Evolutionary conservation across 1,284 basidiomycete genomes (phyloP).

Genomic region (Puccinia sorghi): DNA sequence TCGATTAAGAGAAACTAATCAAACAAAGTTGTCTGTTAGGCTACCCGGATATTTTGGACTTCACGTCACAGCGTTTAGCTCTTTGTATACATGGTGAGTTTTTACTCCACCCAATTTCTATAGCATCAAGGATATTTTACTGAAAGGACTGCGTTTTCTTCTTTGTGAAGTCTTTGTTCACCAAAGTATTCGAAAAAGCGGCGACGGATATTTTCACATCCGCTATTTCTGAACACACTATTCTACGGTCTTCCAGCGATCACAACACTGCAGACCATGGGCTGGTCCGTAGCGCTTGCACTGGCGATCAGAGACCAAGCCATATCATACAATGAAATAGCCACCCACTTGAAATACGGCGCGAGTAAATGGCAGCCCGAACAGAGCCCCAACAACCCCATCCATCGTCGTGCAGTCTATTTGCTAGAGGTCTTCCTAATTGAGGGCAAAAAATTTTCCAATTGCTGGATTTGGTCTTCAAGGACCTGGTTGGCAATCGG

Average conservation of each 20-base stretch:
- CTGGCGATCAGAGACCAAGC: slow-evolving; percentile 1
- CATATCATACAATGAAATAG: slow-evolving; percentile 17
- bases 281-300: slow-evolving; percentile 28
- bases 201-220: slow-evolving; percentile 21
- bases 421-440: neutral
- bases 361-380: slow-evolving; percentile 15
- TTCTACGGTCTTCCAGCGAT: slow-evolving; percentile 36
- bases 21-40: slow-evolving; percentile 6
- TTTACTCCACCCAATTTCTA: neutral
- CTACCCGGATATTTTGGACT: slow-evolving; percentile 49
- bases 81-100: slow-evolving; percentile 49
- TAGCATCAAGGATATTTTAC: neutral
- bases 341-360: slow-evolving; percentile 1
- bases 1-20: neutral
- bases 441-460: slow-evolving; percentile 19
- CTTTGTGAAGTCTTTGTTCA: slow-evolving; percentile 35
- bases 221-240: slow-evolving; percentile 34
- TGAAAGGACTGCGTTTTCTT: neutral
- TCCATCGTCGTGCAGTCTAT: neutral
- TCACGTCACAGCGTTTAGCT: slow-evolving; percentile 47
- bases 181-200: slow-evolving; percentile 24
- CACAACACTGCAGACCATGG: slow-evolving; percentile 27
- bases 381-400: neutral
- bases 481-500: slow-evolving; percentile 37
- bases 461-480: slow-evolving; percentile 31